phyloP scores from a whole-genome alignment of 2,329 filamentous ascomycete species.

The Botrytis aclada region DNA sequence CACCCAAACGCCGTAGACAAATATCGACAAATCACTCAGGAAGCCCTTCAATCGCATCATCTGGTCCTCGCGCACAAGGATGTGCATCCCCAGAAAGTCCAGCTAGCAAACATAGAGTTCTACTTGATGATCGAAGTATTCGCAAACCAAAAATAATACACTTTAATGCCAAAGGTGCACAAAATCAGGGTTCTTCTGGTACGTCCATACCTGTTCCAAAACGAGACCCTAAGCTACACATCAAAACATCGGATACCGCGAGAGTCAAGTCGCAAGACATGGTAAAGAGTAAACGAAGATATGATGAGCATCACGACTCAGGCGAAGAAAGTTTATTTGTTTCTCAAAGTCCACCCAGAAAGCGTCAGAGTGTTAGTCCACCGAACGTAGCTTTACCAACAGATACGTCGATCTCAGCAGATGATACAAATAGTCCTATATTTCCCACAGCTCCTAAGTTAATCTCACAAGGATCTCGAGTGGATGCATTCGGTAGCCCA shows the following conservation, averaged over 20 bases:
- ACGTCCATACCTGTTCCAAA: not conserved
- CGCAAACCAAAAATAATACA: slow-evolving; percentile 29
- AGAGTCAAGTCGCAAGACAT: not conserved
- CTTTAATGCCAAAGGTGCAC: slow-evolving; percentile 26
- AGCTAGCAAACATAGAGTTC: not conserved
- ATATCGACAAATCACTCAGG: not conserved
- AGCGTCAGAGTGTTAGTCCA: slow-evolving; percentile 24
- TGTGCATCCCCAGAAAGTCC: not conserved
- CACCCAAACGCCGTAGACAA: slow-evolving; percentile 8
- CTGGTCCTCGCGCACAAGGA: not conserved
- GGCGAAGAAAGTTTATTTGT: not conserved
- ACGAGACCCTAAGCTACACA: not conserved
- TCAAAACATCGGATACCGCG: not conserved
- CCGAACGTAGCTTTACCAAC: not conserved
- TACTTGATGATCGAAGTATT: slow-evolving; percentile 23
- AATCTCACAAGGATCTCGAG: slow-evolving; percentile 30
- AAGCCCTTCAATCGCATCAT: not conserved
- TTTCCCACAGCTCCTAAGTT: slow-evolving; percentile 3
- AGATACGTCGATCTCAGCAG: not conserved
- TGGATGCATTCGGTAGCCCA: slow-evolving; percentile 34
- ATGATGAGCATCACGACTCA: not conserved
- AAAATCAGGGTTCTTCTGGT: slow-evolving; percentile 29
- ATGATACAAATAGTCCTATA: slow-evolving; percentile 1
- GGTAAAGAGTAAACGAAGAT: slow-evolving; percentile 1
- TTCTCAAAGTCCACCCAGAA: slow-evolving; percentile 19